A percentile compares a stretch with the other conserved stretches of the same genome.
Conservation (phyloP, 75 land plant species). For the Ceratopteris richardii region DNA sequence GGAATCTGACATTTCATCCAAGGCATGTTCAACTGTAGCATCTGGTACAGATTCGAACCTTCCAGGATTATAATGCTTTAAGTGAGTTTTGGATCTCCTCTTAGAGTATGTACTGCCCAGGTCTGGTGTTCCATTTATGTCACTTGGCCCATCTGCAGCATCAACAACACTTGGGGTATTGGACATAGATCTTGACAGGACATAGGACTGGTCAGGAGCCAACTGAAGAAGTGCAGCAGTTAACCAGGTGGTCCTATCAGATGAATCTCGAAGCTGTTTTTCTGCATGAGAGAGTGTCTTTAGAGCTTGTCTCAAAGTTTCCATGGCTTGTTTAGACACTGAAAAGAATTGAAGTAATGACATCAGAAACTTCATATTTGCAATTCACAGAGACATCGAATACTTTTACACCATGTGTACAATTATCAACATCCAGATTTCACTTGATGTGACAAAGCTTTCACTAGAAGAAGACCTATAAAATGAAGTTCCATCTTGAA, state of each 20-base stretch:
- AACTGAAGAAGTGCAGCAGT: constrained; percentile 94
- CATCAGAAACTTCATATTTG: too few species aligned
- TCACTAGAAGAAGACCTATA: too few species aligned
- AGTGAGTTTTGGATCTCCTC: constrained; percentile 1
- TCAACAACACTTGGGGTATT: constrained; percentile 41
- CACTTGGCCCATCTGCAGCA: constrained; percentile 33
- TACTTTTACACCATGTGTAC: too few species aligned
- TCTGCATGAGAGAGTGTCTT: constrained; percentile 92
- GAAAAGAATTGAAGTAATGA: too few species aligned
- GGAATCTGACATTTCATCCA: constrained; percentile 7
- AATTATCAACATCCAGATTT: too few species aligned
- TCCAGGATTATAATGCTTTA: not conserved
- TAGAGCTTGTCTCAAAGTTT: constrained; percentile 80
- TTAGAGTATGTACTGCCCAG: not conserved
- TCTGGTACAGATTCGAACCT: not conserved
- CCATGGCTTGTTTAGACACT: constrained; percentile 86
- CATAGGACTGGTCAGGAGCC: constrained; percentile 90
- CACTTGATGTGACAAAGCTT: too few species aligned
- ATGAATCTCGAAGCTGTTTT: constrained; percentile 78
- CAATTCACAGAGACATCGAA: too few species aligned
- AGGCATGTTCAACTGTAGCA: constrained; percentile 4
- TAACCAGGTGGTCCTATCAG: constrained; percentile 84
- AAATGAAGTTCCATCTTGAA: too few species aligned
- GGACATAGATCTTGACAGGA: constrained; percentile 31
- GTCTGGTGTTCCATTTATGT: constrained; percentile 14